Evolutionary conservation across 352 stramenopile genomes (phyloP), one percentile per base, ranked within the genome.

Genomic region (Globisporangium barbulae): DNA sequence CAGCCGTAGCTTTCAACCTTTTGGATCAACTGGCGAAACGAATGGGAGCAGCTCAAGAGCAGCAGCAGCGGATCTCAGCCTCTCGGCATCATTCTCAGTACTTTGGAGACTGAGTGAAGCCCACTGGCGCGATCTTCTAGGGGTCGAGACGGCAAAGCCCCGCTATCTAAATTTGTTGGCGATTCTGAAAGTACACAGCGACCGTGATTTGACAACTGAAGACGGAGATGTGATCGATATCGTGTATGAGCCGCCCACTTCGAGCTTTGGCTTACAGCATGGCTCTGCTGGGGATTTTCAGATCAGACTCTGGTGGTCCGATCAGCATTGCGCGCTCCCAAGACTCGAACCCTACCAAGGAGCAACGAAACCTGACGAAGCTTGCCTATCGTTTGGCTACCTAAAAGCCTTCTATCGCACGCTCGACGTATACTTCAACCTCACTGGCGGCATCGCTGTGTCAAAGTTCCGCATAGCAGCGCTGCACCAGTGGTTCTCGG

Each of bases 401-500:
- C 45, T 79, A 19, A n/a, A 52, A 15, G 67, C 45, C 4, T 10
- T 78, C 22, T 71, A 75, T 44, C 64, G 74, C 28, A 71, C 67
- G 4, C 67, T 81, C 22, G 76, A 83, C n/a, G 70, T 81, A 13
- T 65, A 72, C 22, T 85, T 85, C 45, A 81, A 79, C 56, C 54
- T 79, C 28, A 71, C 67, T 0, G 67, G 67, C 25, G 74, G 65
- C 1, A 63, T 73, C 22, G 52, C 67, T 15, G 64, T 77, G 5
- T 61, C 72, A 1, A 85, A 81, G 55, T 81, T 77, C 52, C 76
- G 76, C 12, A 56, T 79, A 5, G 70, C 74, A 25, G 66, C 70
- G 22, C 39, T 85, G 1, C 74, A 79, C 13, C 54, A 72, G 48
- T 79, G 75, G 49, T 77, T 85, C 7, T 65, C 70, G 5, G 33